Evolutionary conservation across 2,329 filamentous ascomycete genomes (phyloP), one percentile per base, ranked within the genome.

Genomic region (Apiospora pterosperma): DNA sequence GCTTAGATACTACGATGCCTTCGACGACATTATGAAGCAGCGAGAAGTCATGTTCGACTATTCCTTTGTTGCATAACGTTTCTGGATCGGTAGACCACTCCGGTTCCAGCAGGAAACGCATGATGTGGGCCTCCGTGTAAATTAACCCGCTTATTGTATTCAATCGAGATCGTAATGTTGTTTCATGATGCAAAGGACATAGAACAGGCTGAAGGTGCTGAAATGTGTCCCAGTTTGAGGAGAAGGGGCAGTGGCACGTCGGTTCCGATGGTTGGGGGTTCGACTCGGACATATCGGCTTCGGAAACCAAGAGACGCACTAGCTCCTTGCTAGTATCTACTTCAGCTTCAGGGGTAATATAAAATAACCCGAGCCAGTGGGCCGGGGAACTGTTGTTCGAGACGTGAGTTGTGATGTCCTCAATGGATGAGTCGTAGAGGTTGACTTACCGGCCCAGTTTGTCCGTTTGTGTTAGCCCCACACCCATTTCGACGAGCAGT

Each of bases 121-220:
- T 3, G n/a, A 38, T 16, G 14, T 38, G n/a, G 11, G n/a, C 1
- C 1, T 59, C n/a, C 38, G 14, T 11, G 1, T 0, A 1, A 0
- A 11, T 8, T 16, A 16, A 4, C 8, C n/a, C 4, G 3, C 4
- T 6, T 16, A 52, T 0, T 31, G 1, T 10, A 6, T n/a, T 4
- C 2, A 59, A 5, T 8, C 55, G 55, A 14, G 55, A 36, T 19
- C 6, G 21, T 16, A 59, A 5, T 14, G n/a, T 23, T 19, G 55
- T 59, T 16, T 23, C 10, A 1, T 36, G 0, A 4, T 59, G 55
- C 5, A 2, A 38, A 23, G 55, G 31, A 7, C 55, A 59, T 14
- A 14, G 34, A 6, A 59, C 19, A 23, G 55, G 55, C 16, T 59
- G 55, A 5, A 21, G 4, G 4, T 23, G 34, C 31, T 25, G n/a